Evolutionary conservation across 2,329 filamentous ascomycete species (phyloP).

Genomic region (Paraphoma chrysanthemicola): DNA sequence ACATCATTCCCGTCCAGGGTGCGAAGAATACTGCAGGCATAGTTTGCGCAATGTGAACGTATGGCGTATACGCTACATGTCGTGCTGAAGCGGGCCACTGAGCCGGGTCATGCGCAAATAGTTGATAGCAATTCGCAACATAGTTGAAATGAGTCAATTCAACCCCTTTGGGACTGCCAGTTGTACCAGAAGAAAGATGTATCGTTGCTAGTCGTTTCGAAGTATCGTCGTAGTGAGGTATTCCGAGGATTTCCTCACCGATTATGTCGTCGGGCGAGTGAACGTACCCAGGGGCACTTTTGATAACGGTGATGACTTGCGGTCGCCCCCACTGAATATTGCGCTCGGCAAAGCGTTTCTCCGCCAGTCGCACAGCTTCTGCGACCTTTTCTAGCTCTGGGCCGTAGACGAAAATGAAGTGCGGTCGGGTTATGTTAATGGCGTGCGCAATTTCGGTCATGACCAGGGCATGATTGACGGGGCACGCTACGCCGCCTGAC

Average conservation of each 20-base stretch:
- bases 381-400: background rate
- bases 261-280: background rate
- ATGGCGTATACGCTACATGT: background rate
- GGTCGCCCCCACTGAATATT: no score
- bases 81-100: constrained; percentile 20
- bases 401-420: background rate
- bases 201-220: constrained; percentile 18
- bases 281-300: background rate
- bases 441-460: constrained; percentile 28
- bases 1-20: constrained; percentile 55
- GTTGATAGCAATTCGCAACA: constrained; percentile 33
- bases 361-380: background rate
- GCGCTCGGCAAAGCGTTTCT: no score
- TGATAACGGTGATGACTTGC: background rate
- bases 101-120: constrained; percentile 12
- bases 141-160: constrained; percentile 30
- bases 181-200: constrained; percentile 24
- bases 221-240: constrained; percentile 21
- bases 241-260: constrained; percentile 3
- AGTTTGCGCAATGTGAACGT: constrained; percentile 33
- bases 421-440: background rate
- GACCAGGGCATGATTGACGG: constrained; percentile 32
- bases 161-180: constrained; percentile 27
- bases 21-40: constrained; percentile 55
- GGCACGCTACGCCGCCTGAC: constrained; percentile 34